Evolutionary conservation across 2,329 filamentous ascomycete genomes (phyloP).

Genomic region (Fusarium napiforme): DNA sequence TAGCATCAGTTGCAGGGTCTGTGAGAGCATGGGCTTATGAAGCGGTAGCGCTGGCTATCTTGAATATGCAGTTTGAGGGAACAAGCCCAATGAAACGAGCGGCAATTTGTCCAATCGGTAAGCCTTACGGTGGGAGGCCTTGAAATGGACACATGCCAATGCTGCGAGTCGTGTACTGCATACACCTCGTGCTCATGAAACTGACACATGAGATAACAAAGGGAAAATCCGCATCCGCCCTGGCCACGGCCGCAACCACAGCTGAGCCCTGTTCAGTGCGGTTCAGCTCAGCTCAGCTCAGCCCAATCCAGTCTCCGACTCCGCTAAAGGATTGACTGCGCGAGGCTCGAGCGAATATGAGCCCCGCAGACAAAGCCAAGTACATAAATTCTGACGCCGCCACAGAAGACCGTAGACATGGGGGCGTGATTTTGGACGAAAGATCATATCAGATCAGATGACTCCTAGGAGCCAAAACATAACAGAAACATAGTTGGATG

Average conservation of each 20-base stretch:
- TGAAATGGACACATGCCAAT: constrained; percentile 19
- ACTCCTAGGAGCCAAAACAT: neutral
- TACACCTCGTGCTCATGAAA: constrained; percentile 18
- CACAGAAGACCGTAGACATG: constrained; percentile 7
- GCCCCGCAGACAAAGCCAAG: constrained; percentile 24
- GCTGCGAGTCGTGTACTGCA: constrained; percentile 22
- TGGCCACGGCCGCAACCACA: neutral
- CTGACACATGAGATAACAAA: constrained; percentile 19
- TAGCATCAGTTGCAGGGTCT: neutral
- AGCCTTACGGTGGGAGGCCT: neutral
- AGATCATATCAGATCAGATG: constrained; percentile 5
- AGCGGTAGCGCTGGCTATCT: neutral
- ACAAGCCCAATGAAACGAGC: neutral
- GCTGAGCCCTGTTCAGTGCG: constrained; percentile 2
- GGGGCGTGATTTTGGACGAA: constrained; percentile 4
- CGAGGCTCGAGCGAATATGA: neutral
- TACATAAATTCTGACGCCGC: constrained; percentile 25
- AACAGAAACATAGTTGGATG: neutral
- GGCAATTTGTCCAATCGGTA: constrained; percentile 26
- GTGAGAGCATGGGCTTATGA: neutral
- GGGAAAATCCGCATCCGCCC: neutral
- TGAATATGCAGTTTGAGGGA: constrained; percentile 16
- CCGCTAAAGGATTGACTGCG: neutral
- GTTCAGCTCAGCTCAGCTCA: neutral
- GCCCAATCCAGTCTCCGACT: neutral